Percentiles rank a stretch among this genome's conserved stretches.
These are phyloP conservation scores for Talaromyces sp. DNA, from an alignment of 2,329 filamentous ascomycete species.

Conservation along the genomic window DNA sequence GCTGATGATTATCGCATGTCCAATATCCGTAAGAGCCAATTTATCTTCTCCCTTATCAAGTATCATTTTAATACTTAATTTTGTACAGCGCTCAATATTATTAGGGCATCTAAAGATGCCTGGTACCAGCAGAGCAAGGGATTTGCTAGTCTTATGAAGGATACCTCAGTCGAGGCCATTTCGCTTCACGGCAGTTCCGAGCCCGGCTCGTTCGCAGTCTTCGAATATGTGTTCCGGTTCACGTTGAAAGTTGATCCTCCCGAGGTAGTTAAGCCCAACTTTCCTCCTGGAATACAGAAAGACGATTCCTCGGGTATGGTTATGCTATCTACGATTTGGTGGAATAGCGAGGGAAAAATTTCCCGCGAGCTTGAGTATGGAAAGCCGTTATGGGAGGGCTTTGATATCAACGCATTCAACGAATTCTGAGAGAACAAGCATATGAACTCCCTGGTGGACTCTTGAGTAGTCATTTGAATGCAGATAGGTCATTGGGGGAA, in stretches of 20 bases:
- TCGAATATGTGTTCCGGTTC: conserved; percentile 4
- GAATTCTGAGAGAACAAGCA: background rate
- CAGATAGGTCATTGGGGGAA: conserved; percentile 4
- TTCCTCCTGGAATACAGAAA: conserved; percentile 8
- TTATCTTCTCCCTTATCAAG: background rate
- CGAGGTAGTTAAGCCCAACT: conserved; percentile 4
- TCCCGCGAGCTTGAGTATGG: conserved; percentile 9
- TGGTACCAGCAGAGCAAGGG: background rate
- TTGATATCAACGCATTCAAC: conserved; percentile 7
- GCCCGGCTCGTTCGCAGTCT: conserved; percentile 3
- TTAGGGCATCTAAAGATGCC: background rate
- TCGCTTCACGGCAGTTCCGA: conserved; percentile 8
- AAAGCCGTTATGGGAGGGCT: conserved; percentile 2
- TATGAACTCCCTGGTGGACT: background rate
- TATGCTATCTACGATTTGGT: conserved; percentile 3
- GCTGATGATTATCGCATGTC: conserved; percentile 8
- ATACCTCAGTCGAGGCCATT: conserved; percentile 5
- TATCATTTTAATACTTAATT: background rate
- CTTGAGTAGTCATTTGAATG: background rate
- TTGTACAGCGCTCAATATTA: conserved; percentile 3
- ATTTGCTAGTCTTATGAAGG: conserved; percentile 3
- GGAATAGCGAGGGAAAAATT: conserved; percentile 4
- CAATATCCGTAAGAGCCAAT: conserved; percentile 6
- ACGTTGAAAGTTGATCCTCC: conserved; percentile 6
- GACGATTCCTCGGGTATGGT: conserved; percentile 7